These are phyloP conservation scores for Capronia epimyces DNA, from an alignment of 2,329 filamentous ascomycete species.

Conservation along the genomic window DNA sequence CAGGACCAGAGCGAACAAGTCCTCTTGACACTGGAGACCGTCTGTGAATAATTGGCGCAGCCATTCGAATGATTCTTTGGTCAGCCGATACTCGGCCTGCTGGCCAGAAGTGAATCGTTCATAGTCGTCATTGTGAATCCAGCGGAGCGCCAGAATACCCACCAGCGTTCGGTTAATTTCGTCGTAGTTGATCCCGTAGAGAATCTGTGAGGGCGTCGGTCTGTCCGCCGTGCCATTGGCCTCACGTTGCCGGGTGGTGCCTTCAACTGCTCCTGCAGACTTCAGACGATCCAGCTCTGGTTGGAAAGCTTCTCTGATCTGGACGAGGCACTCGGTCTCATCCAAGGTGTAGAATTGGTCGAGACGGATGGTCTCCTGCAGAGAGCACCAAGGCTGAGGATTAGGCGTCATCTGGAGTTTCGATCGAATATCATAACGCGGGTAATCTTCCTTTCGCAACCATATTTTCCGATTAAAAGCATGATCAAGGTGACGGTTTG, in stretches of 20 bases:
- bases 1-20: conserved; percentile 33
- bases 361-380: conserved; percentile 24
- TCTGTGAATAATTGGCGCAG: conserved; percentile 29
- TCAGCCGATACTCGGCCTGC: conserved; percentile 26
- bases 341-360: conserved; percentile 24
- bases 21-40: conserved; percentile 19
- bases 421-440: conserved; percentile 14
- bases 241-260: conserved; percentile 11
- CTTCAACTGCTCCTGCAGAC: conserved; percentile 29
- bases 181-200: conserved; percentile 34
- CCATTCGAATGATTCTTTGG: conserved; percentile 31
- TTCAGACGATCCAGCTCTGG: conserved; percentile 33
- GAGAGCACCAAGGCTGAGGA: conserved; percentile 10
- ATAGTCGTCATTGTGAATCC: conserved; percentile 37
- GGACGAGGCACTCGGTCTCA: conserved; percentile 28
- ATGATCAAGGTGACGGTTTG: conserved; percentile 14
- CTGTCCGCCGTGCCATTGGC: conserved; percentile 22
- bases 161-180: conserved; percentile 41
- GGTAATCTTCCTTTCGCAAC: conserved; percentile 9
- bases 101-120: conserved; percentile 33
- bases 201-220: conserved; percentile 29
- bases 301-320: conserved; percentile 30
- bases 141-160: conserved; percentile 36
- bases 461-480: conserved; percentile 8
- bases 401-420: conserved; percentile 12